Evolutionary conservation across 2,329 filamentous ascomycete species (phyloP), one percentile per base, ranked within the genome.

Genomic region (Clarireedia monteithiana): DNA sequence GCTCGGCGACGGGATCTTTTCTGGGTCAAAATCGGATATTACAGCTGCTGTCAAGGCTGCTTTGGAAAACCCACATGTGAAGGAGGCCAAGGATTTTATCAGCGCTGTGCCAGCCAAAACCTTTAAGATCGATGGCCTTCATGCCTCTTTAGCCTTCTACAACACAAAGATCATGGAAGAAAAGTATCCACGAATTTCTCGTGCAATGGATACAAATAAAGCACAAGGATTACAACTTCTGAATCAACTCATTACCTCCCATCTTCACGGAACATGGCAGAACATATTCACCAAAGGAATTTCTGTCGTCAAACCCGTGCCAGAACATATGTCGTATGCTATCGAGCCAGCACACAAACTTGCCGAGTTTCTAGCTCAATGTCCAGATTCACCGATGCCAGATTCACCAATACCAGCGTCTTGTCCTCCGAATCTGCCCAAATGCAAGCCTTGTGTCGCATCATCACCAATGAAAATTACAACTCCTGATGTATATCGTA

Each of bases 211-310:
- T 5, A 74, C 77, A 36, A 75, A 77, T 54, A 78, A 78, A 14
- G 78, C 81, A 30, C 75, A 77, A 47, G 89, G 86, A 2, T 75
- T 92, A 24, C 72, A 73, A 53, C 75, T 79, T 50, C 80, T 97
- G 36, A 86, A 86, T 57, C 75, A 81, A 47, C 79, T 97, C 58
- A 88, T 96, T 68, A 91, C 88, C 66, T 80, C 85, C 2, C 94
- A 97, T 70, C 77, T 97, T 4, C 91, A 96, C 68, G 79, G 80
- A 53, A 87, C 84, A 10, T 97, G 94, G 82, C 90, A 95, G 67
- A 88, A 86, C 63, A 77, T 77, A 23, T 95, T 94, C 70, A 75
- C 81, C 1, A 77, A 80, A 40, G 92, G 94, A 30, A 86, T 97
- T 56, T 81, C 85, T 5, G 83, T 96, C 3, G 75, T 95, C 45